Evolutionary conservation across 441 rosid genomes (phyloP).

Genomic region (Euphorbia corollata): DNA sequence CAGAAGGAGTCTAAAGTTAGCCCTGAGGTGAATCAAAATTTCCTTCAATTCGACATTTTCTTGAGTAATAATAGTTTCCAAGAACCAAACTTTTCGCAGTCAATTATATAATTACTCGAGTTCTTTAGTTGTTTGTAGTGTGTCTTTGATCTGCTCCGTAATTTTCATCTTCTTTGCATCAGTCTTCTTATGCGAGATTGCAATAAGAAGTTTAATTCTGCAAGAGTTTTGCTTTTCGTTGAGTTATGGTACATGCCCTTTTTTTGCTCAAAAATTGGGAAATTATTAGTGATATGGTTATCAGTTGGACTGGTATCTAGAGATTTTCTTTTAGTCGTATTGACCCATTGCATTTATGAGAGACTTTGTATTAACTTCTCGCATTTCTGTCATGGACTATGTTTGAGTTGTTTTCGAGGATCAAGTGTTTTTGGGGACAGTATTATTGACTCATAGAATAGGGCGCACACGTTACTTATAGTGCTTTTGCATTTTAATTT

Average conservation of each 20-base stretch:
- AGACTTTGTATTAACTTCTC: background rate
- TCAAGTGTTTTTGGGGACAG: background rate
- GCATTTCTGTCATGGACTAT: background rate
- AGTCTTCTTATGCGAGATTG: background rate
- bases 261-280: background rate
- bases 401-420: conserved; percentile 1
- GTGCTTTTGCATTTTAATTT: background rate
- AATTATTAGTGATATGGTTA: background rate
- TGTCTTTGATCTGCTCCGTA: background rate
- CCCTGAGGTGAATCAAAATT: conserved; percentile 53
- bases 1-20: conserved; percentile 47
- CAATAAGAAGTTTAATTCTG: background rate
- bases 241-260: background rate
- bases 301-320: background rate
- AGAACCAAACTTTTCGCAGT: background rate
- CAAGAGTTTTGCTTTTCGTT: background rate
- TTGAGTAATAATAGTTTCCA: background rate
- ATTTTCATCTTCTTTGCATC: too few relatives aligned
- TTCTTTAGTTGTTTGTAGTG: background rate
- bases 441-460: background rate
- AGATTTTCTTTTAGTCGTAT: background rate
- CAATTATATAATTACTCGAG: background rate
- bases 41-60: background rate
- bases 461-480: background rate
- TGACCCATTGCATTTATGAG: background rate